Conservation (phyloP, 371 early-diverging fungal species). For the Mucor circinelloides region DNA sequence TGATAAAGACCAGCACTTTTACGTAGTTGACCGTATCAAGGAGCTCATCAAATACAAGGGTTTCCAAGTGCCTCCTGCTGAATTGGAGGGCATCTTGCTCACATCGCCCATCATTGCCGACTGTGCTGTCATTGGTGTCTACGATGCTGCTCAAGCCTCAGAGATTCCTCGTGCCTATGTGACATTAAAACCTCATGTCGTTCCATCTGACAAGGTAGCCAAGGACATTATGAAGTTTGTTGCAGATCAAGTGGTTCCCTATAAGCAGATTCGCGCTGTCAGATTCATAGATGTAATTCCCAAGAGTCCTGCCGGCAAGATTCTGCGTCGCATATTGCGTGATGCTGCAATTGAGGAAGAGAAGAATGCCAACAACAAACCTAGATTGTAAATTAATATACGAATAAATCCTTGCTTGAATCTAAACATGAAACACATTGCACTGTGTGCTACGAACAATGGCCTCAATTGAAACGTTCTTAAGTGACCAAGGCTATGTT, state of each 20-base stretch:
- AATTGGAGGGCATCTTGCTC: slow-evolving; percentile 20
- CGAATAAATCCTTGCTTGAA: too few species aligned
- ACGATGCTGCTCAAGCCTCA: slow-evolving; percentile 53
- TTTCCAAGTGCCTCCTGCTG: slow-evolving; percentile 54
- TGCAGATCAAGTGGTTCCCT: slow-evolving; percentile 59
- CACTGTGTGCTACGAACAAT: background rate
- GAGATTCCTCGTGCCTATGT: slow-evolving; percentile 76
- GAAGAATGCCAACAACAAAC: slow-evolving; percentile 11
- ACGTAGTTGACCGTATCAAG: slow-evolving; percentile 72
- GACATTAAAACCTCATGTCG: slow-evolving; percentile 39
- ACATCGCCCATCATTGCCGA: slow-evolving; percentile 40
- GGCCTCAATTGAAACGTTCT: background rate
- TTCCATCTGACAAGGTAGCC: slow-evolving; percentile 12
- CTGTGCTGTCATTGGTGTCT: slow-evolving; percentile 68
- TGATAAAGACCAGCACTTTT: slow-evolving; percentile 61
- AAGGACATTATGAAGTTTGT: slow-evolving; percentile 57
- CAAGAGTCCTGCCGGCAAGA: slow-evolving; percentile 76
- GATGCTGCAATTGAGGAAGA: slow-evolving; percentile 37
- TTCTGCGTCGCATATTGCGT: slow-evolving; percentile 60
- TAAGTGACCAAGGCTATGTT: too few species aligned
- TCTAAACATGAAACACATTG: background rate
- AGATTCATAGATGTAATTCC: slow-evolving; percentile 70
- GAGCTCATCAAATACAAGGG: slow-evolving; percentile 82
- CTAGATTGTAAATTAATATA: slow-evolving; percentile 1
- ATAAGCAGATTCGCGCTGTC: slow-evolving; percentile 79